Base-by-base conservation (phyloP, 129 eudicot genomes). In the Tagetes patula region DNA sequence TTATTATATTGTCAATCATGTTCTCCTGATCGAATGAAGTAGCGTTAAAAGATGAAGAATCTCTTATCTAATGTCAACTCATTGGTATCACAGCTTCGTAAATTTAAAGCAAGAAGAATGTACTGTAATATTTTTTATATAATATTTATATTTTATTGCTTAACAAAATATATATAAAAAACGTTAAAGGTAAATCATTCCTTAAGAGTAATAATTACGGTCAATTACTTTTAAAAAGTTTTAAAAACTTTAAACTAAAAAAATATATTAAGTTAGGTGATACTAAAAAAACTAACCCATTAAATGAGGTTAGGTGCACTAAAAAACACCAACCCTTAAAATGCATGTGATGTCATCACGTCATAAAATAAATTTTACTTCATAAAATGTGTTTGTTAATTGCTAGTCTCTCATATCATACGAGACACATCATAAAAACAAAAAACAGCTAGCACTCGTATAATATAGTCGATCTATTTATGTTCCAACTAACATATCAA, bases 21-120 rank as follows among this genome's bases (percentile, higher is more conserved):
- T 34, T 60, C 31, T 20, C 2, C 12, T 27, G 40, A 33, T 30
- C 36, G 33, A 9, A 71, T 30, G 34, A 55, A 54, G 41, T 45
- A 72, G 40, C 32, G 40, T 10, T 7, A 72, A 58, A 20, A 5
- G 43, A 27, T 63, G 42, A 3, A 4, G 71, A 74, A 74, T 75
- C 66, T 65, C 38, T 52, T 75, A n/a, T 48, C 55, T 30, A 42
- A 53, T 66, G 80, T 75, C 73, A 66, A 75, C 47, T 66, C 73
- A 2, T 66, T 6, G 67, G 38, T 75, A 8, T 54, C 47, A 31
- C 8, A 10, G 13, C 61, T 38, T 49, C 33, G 64, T 75, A 50
- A 5, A 9, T 13, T 30, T 31, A 45, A 54, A 76, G 75, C 64
- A 64, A 63, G 6, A 36, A 36, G 14, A 62, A 48, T 1, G 27